Evolutionary conservation across 2,329 filamentous ascomycete species (phyloP), one percentile per base, ranked within the genome.

Genomic region (Pseudogymnoascus sp.): DNA sequence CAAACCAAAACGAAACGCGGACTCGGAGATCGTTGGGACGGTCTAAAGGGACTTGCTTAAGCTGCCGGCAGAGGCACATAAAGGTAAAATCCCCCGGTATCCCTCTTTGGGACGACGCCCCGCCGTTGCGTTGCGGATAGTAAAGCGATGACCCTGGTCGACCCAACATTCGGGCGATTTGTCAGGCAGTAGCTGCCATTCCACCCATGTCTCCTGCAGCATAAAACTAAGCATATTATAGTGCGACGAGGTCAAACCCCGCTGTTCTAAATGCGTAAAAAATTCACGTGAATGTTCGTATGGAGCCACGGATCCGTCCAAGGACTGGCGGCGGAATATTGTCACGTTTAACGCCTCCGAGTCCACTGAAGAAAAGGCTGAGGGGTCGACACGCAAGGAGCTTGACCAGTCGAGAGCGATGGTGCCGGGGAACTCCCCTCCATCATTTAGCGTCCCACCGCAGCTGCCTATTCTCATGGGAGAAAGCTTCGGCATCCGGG

Each of bases 151-250:
- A 33, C n/a, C 50, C 50, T 19, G 6, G 26, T 56, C 50, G 26
- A 56, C 50, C 50, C 26, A 19, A 19, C 50, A 56, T 17, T 29
- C 11, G 9, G 44, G n/a, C 26, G 9, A 31, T 31, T 53, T 53
- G n/a, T 31, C 46, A 31, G 46, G 46, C 46, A 53, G 50, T 56
- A 33, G 26, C 26, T 56, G 50, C 50, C 17, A 7, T 33, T 15
- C 2, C 29, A 33, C 10, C 50, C 50, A 19, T 33, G 29, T 56
- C 50, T 33, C 50, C n/a, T 33, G 50, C 50, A 33, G 26, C 26
- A 33, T 13, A 13, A 56, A 56, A 56, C 50, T 56, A 56, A 56
- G 9, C 50, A 33, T 56, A 19, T 56, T 56, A 56, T 56, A 56
- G 50, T 56, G 50, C 29, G 50, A 56, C 26, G 50, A 56, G 29